Evolutionary conservation across 1,284 basidiomycete species (phyloP).

Genomic region (Pseudozyma pruni): DNA sequence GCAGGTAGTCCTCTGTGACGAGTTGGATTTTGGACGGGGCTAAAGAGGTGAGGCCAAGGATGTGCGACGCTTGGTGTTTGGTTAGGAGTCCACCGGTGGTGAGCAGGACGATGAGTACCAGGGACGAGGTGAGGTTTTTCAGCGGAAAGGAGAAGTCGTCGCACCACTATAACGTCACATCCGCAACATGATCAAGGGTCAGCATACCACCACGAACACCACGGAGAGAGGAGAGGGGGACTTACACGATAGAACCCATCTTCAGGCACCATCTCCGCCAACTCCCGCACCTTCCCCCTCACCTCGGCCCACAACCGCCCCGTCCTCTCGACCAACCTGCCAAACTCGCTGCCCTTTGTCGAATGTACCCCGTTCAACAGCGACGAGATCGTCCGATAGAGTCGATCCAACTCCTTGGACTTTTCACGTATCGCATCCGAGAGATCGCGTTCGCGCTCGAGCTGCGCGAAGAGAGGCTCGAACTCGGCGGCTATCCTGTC

Average conservation of each 20-base stretch:
- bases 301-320: not conserved
- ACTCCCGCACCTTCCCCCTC: not conserved
- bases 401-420: constrained; percentile 48
- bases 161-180: constrained; percentile 17
- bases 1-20: constrained; percentile 62
- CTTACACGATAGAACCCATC: constrained; percentile 44
- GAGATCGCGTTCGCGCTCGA: constrained; percentile 39
- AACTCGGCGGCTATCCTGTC: constrained; percentile 20
- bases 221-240: not conserved
- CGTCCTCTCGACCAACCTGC: not conserved
- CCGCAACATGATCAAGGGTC: not conserved
- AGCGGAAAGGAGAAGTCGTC: constrained; percentile 35
- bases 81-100: constrained; percentile 45
- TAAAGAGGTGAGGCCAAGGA: constrained; percentile 29
- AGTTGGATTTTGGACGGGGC: constrained; percentile 23
- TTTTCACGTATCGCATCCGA: constrained; percentile 47
- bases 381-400: constrained; percentile 32
- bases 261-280: constrained; percentile 26
- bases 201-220: too few species aligned
- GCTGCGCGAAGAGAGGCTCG: constrained; percentile 42
- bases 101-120: constrained; percentile 35
- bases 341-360: constrained; percentile 19
- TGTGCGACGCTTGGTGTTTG: constrained; percentile 24
- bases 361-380: constrained; percentile 49
- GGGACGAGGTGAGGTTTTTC: constrained; percentile 24